Base-by-base conservation (phyloP, 2,329 filamentous ascomycete species). In the Penicillium palitans region DNA sequence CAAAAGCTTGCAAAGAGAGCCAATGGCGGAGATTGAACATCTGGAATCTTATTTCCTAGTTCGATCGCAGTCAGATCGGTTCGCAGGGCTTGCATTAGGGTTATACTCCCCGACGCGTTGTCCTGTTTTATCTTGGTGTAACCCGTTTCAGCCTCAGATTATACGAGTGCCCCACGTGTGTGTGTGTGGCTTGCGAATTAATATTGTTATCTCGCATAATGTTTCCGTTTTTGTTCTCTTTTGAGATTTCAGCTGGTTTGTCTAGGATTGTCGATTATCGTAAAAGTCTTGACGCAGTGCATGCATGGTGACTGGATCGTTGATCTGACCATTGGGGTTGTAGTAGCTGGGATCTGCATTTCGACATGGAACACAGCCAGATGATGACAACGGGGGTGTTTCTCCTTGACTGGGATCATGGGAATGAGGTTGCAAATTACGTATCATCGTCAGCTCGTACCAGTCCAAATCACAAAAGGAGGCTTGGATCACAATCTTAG, bases 51-150 rank as follows among this genome's bases (percentile, higher is more conserved):
- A 19, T 27, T 21, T 27, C 27, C 29, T 51, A 7, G 25, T 17
- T 44, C 25, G 17, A 29, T 33, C 41, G 37, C 19, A 15, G 45
- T 39, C n/a, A 52, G 41, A 50, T 53, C 47, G 55, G 49, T 49
- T 35, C 47, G 25, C 7, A 49, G 47, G 33, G 3, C 27, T 19
- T 41, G 12, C 17, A 47, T 47, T 53, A 42, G 41, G 41, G 49
- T 42, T 47, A 53, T 39, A 39, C 42, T 53, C 48, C 54, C 54
- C 54, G 54, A 52, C 21, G 19, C 17, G 45, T 9, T 13, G 47
- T 21, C 29, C 2, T 33, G 13, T 52, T 44, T 40, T 10, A 29
- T 39, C 42, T 35, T 33, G 7, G 48, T 39, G n/a, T 25, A 35
- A 27, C 19, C 35, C 6, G 25, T 47, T 42, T 17, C 49, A 47